Percentiles rank a stretch among this genome's conserved stretches.
Evolutionary conservation across 805 yeast species (phyloP).

Genomic region (Candida taoyuanica): DNA sequence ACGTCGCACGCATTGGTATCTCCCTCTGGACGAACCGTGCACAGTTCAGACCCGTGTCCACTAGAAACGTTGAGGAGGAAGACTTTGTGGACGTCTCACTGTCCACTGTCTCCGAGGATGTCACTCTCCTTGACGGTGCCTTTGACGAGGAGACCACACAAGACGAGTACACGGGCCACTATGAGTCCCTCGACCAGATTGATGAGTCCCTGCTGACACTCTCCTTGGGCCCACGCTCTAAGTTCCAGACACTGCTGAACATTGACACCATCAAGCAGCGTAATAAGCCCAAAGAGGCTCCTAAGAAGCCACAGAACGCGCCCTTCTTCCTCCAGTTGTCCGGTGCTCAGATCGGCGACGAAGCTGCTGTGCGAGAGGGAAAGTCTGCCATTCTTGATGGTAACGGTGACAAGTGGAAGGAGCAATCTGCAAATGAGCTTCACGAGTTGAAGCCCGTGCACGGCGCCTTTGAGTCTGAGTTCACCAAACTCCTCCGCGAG

Average conservation of each 20-base stretch:
- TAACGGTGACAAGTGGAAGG: conserved; percentile 8
- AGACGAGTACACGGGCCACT: conserved; percentile 31
- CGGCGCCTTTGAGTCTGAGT: conserved; percentile 64
- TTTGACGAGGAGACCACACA: conserved; percentile 28
- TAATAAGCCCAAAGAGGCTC: conserved; percentile 85
- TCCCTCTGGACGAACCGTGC: conserved; percentile 90
- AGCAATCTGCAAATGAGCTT: conserved; percentile 6
- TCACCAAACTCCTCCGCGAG: conserved; percentile 60
- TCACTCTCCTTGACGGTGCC: conserved; percentile 46
- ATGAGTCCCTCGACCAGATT: conserved; percentile 59
- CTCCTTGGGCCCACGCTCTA: conserved; percentile 70
- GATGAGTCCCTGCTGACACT: conserved; percentile 61
- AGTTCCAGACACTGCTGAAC: conserved; percentile 73
- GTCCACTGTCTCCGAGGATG: conserved; percentile 78
- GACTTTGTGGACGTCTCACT: conserved; percentile 59
- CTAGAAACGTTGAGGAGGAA: conserved; percentile 69
- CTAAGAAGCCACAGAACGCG: conserved; percentile 75
- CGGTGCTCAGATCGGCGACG: conserved; percentile 68
- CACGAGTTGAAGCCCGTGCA: conserved; percentile 28
- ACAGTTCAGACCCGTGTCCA: conserved; percentile 72
- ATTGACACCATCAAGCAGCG: conserved; percentile 80
- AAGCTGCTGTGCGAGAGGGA: conserved; percentile 44
- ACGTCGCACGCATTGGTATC: conserved; percentile 86
- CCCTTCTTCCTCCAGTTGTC: conserved; percentile 74
- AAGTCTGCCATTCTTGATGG: conserved; percentile 18